Percentiles rank a stretch among this genome's conserved stretches.
These are phyloP conservation scores for Neurospora crassa DNA, from an alignment of 2,329 filamentous ascomycete species.

Conservation along the genomic window DNA sequence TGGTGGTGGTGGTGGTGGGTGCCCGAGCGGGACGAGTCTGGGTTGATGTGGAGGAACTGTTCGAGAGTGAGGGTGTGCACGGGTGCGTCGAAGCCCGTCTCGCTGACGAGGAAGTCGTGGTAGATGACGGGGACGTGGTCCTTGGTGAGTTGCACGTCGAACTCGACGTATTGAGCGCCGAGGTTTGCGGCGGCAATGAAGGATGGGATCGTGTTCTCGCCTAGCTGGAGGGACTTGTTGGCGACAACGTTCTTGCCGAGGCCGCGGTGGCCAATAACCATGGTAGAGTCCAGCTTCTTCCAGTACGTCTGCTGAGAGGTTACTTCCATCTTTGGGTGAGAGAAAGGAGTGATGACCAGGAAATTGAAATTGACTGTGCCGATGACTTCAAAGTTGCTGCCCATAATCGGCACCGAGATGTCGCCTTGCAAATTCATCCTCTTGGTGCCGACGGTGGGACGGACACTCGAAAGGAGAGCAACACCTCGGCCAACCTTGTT, in stretches of 20 bases:
- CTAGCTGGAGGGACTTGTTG: constrained; percentile 81
- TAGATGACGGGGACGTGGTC: constrained; percentile 98
- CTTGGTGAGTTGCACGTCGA: constrained; percentile 96
- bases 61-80: constrained; percentile 92
- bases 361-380: constrained; percentile 97
- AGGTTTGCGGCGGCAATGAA: constrained; percentile 95
- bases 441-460: constrained; percentile 71
- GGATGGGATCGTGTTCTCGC: constrained; percentile 90
- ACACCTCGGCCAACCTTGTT: constrained; percentile 84
- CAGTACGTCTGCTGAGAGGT: constrained; percentile 90
- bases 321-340: constrained; percentile 87
- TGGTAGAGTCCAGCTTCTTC: constrained; percentile 84
- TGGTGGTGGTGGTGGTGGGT: constrained; percentile 10
- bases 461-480: constrained; percentile 77
- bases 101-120: constrained; percentile 94
- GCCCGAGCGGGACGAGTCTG: constrained; percentile 38
- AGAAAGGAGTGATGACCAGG: constrained; percentile 85
- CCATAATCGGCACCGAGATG: constrained; percentile 82
- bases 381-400: constrained; percentile 78
- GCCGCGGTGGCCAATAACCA: constrained; percentile 65
- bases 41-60: constrained; percentile 85
- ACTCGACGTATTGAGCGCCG: constrained; percentile 66
- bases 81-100: constrained; percentile 93
- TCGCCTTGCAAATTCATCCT: constrained; percentile 91
- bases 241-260: constrained; percentile 83